Conservation (phyloP, 495 filamentous ascomycete species). For the Aspergillus sclerotioniger region DNA sequence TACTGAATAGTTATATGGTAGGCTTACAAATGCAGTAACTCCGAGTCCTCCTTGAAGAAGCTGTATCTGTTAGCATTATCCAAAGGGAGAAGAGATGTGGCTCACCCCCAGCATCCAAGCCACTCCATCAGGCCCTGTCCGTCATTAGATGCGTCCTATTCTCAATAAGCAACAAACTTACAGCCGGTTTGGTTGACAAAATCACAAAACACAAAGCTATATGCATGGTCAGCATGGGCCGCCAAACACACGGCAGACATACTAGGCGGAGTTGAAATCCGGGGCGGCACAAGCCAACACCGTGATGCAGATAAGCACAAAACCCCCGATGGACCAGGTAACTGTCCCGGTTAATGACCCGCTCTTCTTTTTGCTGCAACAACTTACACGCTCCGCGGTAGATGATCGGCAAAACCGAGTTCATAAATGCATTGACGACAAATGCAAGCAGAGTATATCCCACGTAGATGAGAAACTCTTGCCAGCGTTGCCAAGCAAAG, state of each 20-base stretch:
- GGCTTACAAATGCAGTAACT: conserved; percentile 56
- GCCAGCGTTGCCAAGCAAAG: conserved; percentile 61
- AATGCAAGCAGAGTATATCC: conserved; percentile 62
- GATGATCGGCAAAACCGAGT: conserved; percentile 59
- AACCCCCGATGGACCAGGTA: conserved; percentile 66
- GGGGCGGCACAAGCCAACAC: conserved; percentile 62
- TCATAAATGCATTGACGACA: conserved; percentile 65
- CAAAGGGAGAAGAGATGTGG: neutral
- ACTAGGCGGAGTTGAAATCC: conserved; percentile 57
- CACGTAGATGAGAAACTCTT: conserved; percentile 75
- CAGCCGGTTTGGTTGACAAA: conserved; percentile 62
- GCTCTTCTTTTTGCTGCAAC: neutral
- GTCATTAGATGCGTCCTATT: neutral
- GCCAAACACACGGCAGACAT: conserved; percentile 47
- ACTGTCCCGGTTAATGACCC: conserved; percentile 29
- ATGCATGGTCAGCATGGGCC: conserved; percentile 32
- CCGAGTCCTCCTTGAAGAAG: conserved; percentile 61
- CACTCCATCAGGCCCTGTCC: conserved; percentile 58
- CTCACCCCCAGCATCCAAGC: conserved; percentile 60
- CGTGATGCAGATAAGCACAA: conserved; percentile 64
- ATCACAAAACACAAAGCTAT: conserved; percentile 57
- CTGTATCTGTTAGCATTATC: conserved; percentile 27
- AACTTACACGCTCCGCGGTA: conserved; percentile 54
- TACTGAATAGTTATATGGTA: neutral
- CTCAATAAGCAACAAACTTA: conserved; percentile 18